Base-by-base conservation (phyloP, 805 yeast species). In the Candida fluviatilis region DNA sequence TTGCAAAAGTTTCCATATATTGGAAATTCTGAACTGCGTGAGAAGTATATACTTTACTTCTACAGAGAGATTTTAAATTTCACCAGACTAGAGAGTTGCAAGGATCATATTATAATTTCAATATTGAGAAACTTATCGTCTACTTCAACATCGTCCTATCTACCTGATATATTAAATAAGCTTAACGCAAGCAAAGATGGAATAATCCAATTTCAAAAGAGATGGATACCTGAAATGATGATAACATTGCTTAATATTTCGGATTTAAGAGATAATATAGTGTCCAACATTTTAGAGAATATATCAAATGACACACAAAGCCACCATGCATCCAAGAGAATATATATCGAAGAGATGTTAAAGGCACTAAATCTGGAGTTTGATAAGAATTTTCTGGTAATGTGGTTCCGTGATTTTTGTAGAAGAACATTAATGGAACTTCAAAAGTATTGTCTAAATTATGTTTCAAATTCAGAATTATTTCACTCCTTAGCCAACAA, bases 1-100 rank as follows among this genome's bases (percentile, higher is more conserved):
- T 51, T 64, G 17, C 74, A 66, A 37, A 56, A 54, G 23, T 68
- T 49, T 43, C 67, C 71, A 1, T 68, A 65, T 39, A 47, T 63
- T 35, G 74, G 74, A 3, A 66, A 66, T 39, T 38, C 51, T 0
- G 48, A 51, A 18, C 68, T 64, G 65, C 42, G 73, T 42, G 58
- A 57, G 5, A 54, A 56, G 37, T 67, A 61, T 45, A 41, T 51
- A 2, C 41, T 63, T 33, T 57, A 46, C 27, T 50, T 66, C 18
- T 59, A 58, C 40, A 33, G 38, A 12, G 58, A 56, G 30, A 46
- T 62, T 10, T 45, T 62, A 27, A 41, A 49, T 14, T 52, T 45
- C 34, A 48, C 57, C 2, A 39, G 38, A 5, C 37, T 55, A 13
- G 41, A 49, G 4, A 47, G 49, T 3, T 55, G 55, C 32, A 43